These are phyloP conservation scores for Kwoniella heveanensis DNA, from an alignment of 768 basidiomycete species.

Conservation along the genomic window DNA sequence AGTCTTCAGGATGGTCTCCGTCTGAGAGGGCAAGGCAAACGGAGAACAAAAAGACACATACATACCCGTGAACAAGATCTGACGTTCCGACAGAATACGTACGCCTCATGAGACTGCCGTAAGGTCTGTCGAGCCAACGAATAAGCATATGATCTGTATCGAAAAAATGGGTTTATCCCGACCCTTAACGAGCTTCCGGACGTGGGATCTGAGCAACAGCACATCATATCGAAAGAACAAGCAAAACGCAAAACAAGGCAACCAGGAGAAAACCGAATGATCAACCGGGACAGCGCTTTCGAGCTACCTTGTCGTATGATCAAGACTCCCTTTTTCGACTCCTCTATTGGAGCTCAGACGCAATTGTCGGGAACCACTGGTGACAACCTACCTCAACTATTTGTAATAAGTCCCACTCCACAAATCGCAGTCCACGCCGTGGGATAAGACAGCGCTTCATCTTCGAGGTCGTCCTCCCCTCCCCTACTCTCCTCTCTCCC, in stretches of 20 bases:
- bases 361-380: not conserved
- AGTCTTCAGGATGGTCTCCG: too few relatives aligned
- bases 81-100: not conserved
- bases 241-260: not conserved
- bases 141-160: constrained; percentile 1
- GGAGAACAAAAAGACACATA: not conserved
- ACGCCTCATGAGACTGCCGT: not conserved
- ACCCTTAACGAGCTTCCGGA: not conserved
- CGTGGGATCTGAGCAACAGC: not conserved
- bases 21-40: not conserved
- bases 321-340: not conserved
- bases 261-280: not conserved
- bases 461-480: not conserved
- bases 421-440: constrained; percentile 2
- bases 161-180: not conserved
- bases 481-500: too few relatives aligned
- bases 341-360: not conserved
- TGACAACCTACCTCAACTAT: constrained; percentile 1
- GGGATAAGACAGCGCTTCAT: too few relatives aligned
- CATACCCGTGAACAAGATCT: not conserved
- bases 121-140: not conserved
- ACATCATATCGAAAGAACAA: not conserved
- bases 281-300: not conserved
- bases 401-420: not conserved
- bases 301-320: not conserved